phyloP scores from a whole-genome alignment of 306 rosid species.

The Lotus japonicus region DNA sequence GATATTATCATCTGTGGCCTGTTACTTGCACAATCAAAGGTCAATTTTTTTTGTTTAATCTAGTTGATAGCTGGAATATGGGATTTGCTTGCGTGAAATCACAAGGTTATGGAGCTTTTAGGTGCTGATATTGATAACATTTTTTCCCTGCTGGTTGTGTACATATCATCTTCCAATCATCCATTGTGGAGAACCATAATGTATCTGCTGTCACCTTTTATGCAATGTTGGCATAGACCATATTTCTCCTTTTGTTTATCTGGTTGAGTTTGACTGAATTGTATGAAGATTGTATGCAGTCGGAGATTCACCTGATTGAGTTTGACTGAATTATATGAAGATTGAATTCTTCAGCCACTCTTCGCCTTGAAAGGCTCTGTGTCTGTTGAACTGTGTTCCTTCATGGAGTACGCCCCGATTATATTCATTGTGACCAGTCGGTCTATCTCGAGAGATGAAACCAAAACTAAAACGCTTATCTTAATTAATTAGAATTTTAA shows the following conservation, averaged over 20 bases:
- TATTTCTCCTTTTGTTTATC: neutral
- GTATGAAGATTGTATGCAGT: too few species aligned
- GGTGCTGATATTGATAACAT: slow-evolving; percentile 19
- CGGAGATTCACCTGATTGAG: too few species aligned
- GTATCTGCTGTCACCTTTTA: neutral
- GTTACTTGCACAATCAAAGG: neutral
- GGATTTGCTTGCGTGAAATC: slow-evolving; percentile 1
- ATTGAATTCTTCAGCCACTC: too few species aligned
- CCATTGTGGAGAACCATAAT: slow-evolving; percentile 8
- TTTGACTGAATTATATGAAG: too few species aligned
- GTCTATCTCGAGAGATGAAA: too few species aligned
- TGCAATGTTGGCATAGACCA: neutral
- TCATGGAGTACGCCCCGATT: too few species aligned
- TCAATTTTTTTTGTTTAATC: neutral
- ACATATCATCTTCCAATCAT: slow-evolving; percentile 24
- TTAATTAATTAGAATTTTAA: too few species aligned
- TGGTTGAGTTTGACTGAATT: too few species aligned
- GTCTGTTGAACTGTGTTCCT: too few species aligned
- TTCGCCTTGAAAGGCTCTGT: too few species aligned
- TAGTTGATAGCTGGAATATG: slow-evolving; percentile 22
- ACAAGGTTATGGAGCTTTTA: slow-evolving; percentile 16
- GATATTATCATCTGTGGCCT: neutral
- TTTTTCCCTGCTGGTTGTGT: slow-evolving; percentile 7
- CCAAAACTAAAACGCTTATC: too few species aligned
- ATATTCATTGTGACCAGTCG: too few species aligned